phyloP scores from a whole-genome alignment of 169 alveolate genomes.

The Eimeria brunetti region DNA sequence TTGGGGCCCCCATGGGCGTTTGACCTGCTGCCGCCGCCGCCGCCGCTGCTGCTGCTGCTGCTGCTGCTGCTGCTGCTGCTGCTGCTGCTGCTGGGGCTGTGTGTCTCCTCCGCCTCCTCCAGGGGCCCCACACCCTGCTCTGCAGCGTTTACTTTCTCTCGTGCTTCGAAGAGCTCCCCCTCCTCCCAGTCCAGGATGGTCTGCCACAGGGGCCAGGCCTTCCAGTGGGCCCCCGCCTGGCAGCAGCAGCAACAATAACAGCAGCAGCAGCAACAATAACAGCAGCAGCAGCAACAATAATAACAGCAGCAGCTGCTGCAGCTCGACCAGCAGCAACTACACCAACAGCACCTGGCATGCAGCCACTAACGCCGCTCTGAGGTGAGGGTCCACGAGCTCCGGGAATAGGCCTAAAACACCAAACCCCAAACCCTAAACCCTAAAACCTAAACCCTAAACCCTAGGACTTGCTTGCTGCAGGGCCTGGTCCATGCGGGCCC shows the following conservation, averaged over 20 bases:
- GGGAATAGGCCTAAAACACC: background rate
- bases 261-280: slow-evolving; percentile 8
- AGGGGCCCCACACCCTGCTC: slow-evolving; percentile 12
- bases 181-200: slow-evolving; percentile 70
- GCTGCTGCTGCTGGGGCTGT: background rate
- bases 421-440: background rate
- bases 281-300: background rate
- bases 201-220: slow-evolving; percentile 81
- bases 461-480: slow-evolving; percentile 37
- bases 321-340: background rate
- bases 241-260: slow-evolving; percentile 18
- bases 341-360: background rate
- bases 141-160: slow-evolving; percentile 32
- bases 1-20: background rate
- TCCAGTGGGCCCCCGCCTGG: slow-evolving; percentile 80
- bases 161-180: slow-evolving; percentile 34
- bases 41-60: no score
- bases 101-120: background rate
- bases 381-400: background rate
- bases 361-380: background rate
- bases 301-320: background rate
- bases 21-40: no score
- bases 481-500: slow-evolving; percentile 73
- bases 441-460: background rate
- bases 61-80: no score